A percentile compares a stretch with the other conserved stretches of the same genome.
These are phyloP conservation scores for Colletotrichum sp. DNA, from an alignment of 2,329 filamentous ascomycete species.

Conservation along the genomic window DNA sequence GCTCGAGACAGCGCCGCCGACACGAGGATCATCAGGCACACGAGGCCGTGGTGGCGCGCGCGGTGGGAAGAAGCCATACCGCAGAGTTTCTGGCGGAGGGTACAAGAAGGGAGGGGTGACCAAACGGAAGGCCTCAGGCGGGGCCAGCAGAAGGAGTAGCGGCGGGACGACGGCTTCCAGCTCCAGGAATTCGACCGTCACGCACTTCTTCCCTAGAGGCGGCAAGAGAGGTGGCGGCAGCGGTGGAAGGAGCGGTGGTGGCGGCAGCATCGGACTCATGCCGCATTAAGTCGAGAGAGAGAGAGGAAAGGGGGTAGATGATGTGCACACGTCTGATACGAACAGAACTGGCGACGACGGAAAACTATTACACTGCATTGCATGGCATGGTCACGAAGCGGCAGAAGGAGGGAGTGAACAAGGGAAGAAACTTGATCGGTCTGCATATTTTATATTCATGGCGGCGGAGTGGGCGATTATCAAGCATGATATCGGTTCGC, in stretches of 20 bases:
- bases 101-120: constrained; percentile 18
- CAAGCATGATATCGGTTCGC: neutral
- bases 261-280: constrained; percentile 40
- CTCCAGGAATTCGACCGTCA: constrained; percentile 2
- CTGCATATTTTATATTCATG: neutral
- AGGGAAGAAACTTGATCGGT: neutral
- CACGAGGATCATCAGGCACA: constrained; percentile 15
- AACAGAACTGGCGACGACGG: neutral
- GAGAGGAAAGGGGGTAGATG: neutral
- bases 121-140: constrained; percentile 22
- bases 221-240: constrained; percentile 21
- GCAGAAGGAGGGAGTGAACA: neutral
- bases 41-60: constrained; percentile 25
- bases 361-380: neutral
- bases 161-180: constrained; percentile 1
- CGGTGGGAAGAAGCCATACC: constrained; percentile 27
- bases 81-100: constrained; percentile 11
- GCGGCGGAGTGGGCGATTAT: neutral
- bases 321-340: neutral
- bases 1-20: constrained; percentile 28
- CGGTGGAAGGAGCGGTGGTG: constrained; percentile 12
- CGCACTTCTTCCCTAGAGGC: constrained; percentile 30
- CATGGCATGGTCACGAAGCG: neutral
- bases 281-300: constrained; percentile 33
- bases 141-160: constrained; percentile 9